These are phyloP conservation scores for Hortiboletus campestris DNA, from an alignment of 768 basidiomycete species.

Conservation along the genomic window DNA sequence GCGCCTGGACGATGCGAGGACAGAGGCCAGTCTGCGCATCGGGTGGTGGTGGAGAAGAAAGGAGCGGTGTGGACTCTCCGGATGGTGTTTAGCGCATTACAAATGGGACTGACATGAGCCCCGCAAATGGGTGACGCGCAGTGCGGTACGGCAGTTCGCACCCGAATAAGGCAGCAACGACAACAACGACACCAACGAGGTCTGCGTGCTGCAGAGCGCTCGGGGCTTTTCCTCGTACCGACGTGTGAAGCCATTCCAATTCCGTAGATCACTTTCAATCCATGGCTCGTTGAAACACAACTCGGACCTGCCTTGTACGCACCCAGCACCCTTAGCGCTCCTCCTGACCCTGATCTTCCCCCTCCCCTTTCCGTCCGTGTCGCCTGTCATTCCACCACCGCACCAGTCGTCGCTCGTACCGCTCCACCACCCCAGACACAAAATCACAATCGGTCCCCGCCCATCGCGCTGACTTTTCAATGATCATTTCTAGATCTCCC, in stretches of 20 bases:
- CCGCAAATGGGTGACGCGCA: neutral
- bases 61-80: constrained; percentile 16
- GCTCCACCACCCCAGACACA: constrained; percentile 55
- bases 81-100: constrained; percentile 32
- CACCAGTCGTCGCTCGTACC: constrained; percentile 61
- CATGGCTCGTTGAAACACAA: neutral
- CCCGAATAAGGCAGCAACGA: constrained; percentile 19
- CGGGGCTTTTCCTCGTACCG: constrained; percentile 2
- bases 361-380: constrained; percentile 8
- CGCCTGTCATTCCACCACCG: constrained; percentile 44
- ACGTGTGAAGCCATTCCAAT: constrained; percentile 9
- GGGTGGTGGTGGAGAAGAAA: constrained; percentile 24
- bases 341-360: neutral
- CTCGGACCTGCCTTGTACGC: neutral
- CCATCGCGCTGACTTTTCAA: constrained; percentile 52
- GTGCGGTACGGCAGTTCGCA: constrained; percentile 15
- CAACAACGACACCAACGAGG: constrained; percentile 10
- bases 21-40: constrained; percentile 68
- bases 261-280: constrained; percentile 1
- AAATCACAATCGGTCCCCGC: constrained; percentile 53
- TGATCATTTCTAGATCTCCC: constrained; percentile 47
- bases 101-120: constrained; percentile 31
- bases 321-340: too few relatives aligned
- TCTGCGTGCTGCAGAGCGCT: neutral
- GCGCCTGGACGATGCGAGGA: constrained; percentile 45